Conservation (phyloP, 2,329 filamentous ascomycete genomes). For the Botrytis paeoniae region DNA sequence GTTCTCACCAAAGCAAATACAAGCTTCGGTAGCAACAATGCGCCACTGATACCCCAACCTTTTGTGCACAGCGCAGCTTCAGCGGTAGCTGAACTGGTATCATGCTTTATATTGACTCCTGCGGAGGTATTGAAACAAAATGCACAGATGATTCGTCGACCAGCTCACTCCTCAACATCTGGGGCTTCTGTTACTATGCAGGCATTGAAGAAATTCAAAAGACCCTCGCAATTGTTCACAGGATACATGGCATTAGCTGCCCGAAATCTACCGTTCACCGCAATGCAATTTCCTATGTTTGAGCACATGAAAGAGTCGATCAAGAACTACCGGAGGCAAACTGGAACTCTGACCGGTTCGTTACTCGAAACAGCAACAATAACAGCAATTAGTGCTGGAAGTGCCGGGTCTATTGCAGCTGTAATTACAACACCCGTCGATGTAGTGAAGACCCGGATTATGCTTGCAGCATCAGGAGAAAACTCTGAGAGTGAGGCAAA, state of each 20-base stretch:
- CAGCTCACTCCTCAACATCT: slow-evolving; percentile 29
- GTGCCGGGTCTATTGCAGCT: slow-evolving; percentile 71
- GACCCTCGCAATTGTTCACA: slow-evolving; percentile 54
- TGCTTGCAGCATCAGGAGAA: slow-evolving; percentile 58
- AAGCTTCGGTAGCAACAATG: slow-evolving; percentile 47
- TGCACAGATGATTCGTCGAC: slow-evolving; percentile 70
- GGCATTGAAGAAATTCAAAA: slow-evolving; percentile 56
- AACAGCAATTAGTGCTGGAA: slow-evolving; percentile 70
- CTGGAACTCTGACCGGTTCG: slow-evolving; percentile 27
- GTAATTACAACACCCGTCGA: slow-evolving; percentile 85
- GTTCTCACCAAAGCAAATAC: slow-evolving; percentile 54
- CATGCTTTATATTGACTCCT: slow-evolving; percentile 81
- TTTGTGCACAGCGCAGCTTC: slow-evolving; percentile 72
- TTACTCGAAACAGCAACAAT: slow-evolving; percentile 66
- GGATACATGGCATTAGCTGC: slow-evolving; percentile 81
- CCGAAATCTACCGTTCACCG: slow-evolving; percentile 82
- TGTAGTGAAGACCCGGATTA: slow-evolving; percentile 86
- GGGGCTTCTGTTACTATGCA: slow-evolving; percentile 48
- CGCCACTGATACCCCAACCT: slow-evolving; percentile 65
- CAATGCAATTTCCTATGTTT: slow-evolving; percentile 84
- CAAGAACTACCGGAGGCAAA: slow-evolving; percentile 43
- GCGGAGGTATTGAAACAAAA: slow-evolving; percentile 94
- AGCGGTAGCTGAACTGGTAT: slow-evolving; percentile 74
- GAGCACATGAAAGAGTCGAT: slow-evolving; percentile 63
- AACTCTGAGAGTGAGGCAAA: slow-evolving; percentile 34